A percentile compares a stretch with the other conserved stretches of the same genome.
Evolutionary conservation across 2,329 filamentous ascomycete genomes (phyloP).

Genomic region (Dendrostoma leiphaemia): DNA sequence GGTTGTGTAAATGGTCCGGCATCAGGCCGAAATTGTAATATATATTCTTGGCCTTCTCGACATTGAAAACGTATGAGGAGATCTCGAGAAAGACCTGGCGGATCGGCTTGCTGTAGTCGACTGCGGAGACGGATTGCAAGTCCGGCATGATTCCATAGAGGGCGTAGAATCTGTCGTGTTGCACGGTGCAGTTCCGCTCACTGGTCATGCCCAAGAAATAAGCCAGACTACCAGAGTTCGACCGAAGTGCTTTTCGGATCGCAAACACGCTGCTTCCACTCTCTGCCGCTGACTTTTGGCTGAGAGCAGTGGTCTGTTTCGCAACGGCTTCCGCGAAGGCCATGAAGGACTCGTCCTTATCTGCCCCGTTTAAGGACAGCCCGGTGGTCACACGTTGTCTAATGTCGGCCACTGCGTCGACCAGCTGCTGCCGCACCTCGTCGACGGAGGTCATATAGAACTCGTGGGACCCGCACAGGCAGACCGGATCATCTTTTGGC

Average conservation of each 20-base stretch:
- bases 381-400: background rate
- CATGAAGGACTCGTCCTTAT: background rate
- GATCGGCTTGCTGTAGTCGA: background rate
- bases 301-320: background rate
- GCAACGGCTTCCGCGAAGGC: background rate
- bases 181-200: background rate
- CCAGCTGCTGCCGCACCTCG: background rate
- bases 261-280: background rate
- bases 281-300: background rate
- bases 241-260: background rate
- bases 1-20: background rate
- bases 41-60: background rate
- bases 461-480: background rate
- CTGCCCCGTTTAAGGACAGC: background rate
- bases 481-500: background rate
- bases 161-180: background rate
- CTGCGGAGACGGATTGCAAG: background rate
- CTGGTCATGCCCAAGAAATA: background rate
- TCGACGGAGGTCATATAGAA: background rate
- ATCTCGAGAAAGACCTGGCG: background rate
- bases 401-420: background rate
- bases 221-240: background rate
- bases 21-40: background rate
- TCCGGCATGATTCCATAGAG: conserved; percentile 5
- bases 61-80: background rate